Evolutionary conservation across 2,329 filamentous ascomycete species (phyloP), one percentile per base, ranked within the genome.

Genomic region (Colletotrichum liaoningense): DNA sequence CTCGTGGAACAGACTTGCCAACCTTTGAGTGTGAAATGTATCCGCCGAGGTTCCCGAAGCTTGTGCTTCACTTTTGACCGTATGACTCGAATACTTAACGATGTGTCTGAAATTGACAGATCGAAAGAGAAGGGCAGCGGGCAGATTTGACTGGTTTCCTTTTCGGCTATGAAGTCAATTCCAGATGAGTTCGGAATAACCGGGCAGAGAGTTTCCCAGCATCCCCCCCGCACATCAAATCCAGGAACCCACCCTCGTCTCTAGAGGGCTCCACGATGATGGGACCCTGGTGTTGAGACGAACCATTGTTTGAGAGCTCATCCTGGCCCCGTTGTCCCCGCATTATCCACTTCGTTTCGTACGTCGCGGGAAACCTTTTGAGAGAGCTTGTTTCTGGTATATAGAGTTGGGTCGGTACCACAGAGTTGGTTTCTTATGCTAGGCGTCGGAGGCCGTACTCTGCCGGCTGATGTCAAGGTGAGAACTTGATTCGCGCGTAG

Each of bases 201-300:
- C 19, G 19, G 42, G 42, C 42, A 49, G 42, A 49, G 33, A 0
- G 19, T 9, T n/a, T 49, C 19, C 42, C 19, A 49, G 42, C 16
- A 49, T 49, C 0, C 19, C 42, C 42, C 42, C 7, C 14, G 16
- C 6, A 19, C 6, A n/a, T 49, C 7, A 11, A n/a, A 7, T 19
- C 3, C 19, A 49, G 42, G 42, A n/a, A 11, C 0, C 8, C 19
- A 9, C 0, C 8, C 19, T 2, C 3, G 4, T n/a, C 7, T 49
- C 4, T 8, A 11, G 3, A 49, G 8, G 42, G 19, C 4, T 49
- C 42, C 19, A 49, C 19, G 42, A 49, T n/a, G 42, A n/a, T 49
- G 42, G 42, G 8, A 49, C 16, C 42, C 19, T 49, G 42, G 19
- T 42, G 19, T n/a, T 49, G 4, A 6, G 42, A 49, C 6, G 19